These are phyloP conservation scores for Thielaviopsis euricoi DNA, from an alignment of 2,329 filamentous ascomycete genomes.

Conservation along the genomic window DNA sequence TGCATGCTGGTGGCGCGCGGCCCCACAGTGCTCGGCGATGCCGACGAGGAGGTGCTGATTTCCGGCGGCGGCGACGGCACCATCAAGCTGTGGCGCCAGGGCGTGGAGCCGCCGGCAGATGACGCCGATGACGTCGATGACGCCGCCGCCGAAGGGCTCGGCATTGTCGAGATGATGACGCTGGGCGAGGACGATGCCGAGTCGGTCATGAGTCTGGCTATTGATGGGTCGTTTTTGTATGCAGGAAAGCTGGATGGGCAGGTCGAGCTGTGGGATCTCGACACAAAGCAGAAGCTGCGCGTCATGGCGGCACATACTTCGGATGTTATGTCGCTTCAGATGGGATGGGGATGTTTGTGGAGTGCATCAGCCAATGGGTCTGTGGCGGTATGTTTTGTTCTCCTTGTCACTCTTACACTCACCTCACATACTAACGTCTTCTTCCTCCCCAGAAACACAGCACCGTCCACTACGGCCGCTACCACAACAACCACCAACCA, in stretches of 20 bases:
- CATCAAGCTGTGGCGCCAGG: slow-evolving; percentile 81
- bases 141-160: slow-evolving; percentile 32
- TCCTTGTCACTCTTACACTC: too few species aligned
- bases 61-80: slow-evolving; percentile 88
- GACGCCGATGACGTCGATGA: slow-evolving; percentile 2
- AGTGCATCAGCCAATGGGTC: slow-evolving; percentile 82
- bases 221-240: slow-evolving; percentile 86
- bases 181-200: slow-evolving; percentile 45
- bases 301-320: slow-evolving; percentile 67
- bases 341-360: slow-evolving; percentile 73
- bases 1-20: slow-evolving; percentile 80
- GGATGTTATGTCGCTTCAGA: slow-evolving; percentile 73
- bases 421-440: neutral
- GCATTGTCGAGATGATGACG: slow-evolving; percentile 52
- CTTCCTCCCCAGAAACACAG: slow-evolving; percentile 40
- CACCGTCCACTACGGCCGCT: slow-evolving; percentile 46
- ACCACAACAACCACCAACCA: slow-evolving; percentile 26
- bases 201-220: slow-evolving; percentile 58
- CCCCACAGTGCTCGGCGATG: slow-evolving; percentile 46
- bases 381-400: slow-evolving; percentile 52
- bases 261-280: slow-evolving; percentile 91
- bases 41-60: slow-evolving; percentile 65
- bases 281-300: slow-evolving; percentile 77
- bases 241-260: slow-evolving; percentile 75
- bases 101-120: slow-evolving; percentile 12